These are phyloP conservation scores for Tetratostichococcus sp. DNA, from an alignment of 139 green algal species.

Conservation along the genomic window DNA sequence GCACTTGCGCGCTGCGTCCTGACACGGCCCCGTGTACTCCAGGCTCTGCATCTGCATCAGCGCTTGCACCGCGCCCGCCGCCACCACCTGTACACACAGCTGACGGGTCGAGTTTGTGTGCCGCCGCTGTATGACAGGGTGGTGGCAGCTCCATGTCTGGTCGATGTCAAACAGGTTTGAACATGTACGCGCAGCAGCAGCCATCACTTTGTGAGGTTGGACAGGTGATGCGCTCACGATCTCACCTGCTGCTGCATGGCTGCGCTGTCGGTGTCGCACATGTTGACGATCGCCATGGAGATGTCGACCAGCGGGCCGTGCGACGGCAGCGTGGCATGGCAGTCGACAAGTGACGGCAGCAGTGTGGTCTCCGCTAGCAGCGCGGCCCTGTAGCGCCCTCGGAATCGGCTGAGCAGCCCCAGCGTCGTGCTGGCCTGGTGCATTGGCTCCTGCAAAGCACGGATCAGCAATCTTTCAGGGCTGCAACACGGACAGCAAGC, in stretches of 20 bases:
- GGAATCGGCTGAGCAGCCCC: neutral
- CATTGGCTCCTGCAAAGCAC: neutral
- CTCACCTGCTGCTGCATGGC: neutral
- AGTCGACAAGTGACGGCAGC: neutral
- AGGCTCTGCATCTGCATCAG: conserved; percentile 1
- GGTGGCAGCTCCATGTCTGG: too few species aligned
- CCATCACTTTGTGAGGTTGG: too few species aligned
- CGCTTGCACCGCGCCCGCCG: neutral
- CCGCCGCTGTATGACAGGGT: too few species aligned
- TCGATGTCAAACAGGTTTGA: too few species aligned
- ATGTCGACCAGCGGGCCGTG: neutral
- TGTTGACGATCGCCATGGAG: neutral
- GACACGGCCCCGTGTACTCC: neutral
- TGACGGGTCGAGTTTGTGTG: too few species aligned
- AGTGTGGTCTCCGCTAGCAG: neutral
- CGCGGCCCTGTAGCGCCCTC: neutral
- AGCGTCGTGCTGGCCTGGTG: neutral
- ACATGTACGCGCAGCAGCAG: too few species aligned
- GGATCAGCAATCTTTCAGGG: too few species aligned
- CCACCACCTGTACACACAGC: neutral
- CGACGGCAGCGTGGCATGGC: too few species aligned
- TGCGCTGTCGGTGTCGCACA: neutral
- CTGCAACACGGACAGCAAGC: too few species aligned
- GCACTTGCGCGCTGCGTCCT: neutral
- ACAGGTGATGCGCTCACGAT: too few species aligned